Conservation (phyloP, 495 filamentous ascomycete species). For the Lichenothelia convexa region DNA sequence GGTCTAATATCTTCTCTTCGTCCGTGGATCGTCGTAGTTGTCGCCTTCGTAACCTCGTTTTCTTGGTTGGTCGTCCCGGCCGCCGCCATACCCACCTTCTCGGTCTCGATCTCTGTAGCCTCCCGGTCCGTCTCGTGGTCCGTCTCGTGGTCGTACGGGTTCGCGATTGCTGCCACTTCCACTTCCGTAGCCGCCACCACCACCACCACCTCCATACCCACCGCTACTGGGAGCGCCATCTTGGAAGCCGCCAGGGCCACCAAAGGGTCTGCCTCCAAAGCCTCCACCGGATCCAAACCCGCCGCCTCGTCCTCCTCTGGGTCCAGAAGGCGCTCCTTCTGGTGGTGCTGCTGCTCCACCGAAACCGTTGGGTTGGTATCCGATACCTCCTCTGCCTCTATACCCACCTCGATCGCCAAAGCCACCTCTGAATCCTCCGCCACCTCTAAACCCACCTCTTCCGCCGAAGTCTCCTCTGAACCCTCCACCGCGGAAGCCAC, state of each 20-base stretch:
- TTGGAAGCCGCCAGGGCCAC: constrained; percentile 15
- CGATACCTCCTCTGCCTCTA: constrained; percentile 28
- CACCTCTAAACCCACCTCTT: constrained; percentile 40
- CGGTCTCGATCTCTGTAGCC: constrained; percentile 29
- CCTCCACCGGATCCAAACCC: constrained; percentile 28
- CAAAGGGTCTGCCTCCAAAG: constrained; percentile 32
- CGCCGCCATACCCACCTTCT: constrained; percentile 32
- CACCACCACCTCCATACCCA: constrained; percentile 33
- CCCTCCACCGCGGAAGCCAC: constrained; percentile 42
- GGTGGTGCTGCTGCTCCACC: constrained; percentile 34
- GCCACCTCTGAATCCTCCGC: constrained; percentile 24
- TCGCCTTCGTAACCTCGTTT: constrained; percentile 41
- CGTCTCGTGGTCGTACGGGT: constrained; percentile 39
- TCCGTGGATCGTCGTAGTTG: constrained; percentile 60
- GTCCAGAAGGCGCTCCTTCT: constrained; percentile 63
- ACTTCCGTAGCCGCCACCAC: constrained; percentile 34
- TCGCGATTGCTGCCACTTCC: constrained; percentile 49
- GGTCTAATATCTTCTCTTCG: constrained; percentile 26
- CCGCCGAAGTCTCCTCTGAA: constrained; percentile 39
- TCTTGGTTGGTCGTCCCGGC: constrained; percentile 34
- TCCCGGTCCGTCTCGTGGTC: too few relatives aligned
- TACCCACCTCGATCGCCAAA: constrained; percentile 33
- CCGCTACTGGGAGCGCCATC: constrained; percentile 36
- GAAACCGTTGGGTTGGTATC: constrained; percentile 26
- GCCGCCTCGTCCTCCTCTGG: constrained; percentile 36